phyloP scores from a whole-genome alignment of 768 basidiomycete genomes.

The Tulasnella sp. region DNA sequence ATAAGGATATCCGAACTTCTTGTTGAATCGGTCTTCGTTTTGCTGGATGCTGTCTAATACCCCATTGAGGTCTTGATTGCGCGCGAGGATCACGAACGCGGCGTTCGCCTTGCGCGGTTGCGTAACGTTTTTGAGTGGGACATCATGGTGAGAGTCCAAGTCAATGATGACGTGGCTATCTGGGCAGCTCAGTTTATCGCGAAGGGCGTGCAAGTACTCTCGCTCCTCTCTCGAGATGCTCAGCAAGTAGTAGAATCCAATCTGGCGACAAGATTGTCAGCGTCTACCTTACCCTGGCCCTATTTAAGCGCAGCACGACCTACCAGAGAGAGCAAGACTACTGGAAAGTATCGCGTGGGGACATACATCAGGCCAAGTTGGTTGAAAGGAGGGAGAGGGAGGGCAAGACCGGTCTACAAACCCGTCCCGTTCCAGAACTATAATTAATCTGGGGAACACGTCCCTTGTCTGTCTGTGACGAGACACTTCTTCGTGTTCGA shows the following conservation, averaged over 20 bases:
- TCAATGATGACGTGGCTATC: conserved; percentile 64
- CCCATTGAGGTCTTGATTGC: conserved; percentile 63
- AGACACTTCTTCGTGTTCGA: not conserved
- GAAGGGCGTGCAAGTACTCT: conserved; percentile 50
- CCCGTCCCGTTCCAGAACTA: not conserved
- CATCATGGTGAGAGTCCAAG: conserved; percentile 51
- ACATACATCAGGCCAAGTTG: conserved; percentile 53
- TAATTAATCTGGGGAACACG: not conserved
- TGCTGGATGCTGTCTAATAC: conserved; percentile 69
- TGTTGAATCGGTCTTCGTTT: conserved; percentile 88
- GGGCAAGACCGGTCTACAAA: not conserved
- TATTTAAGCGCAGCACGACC: conserved; percentile 37
- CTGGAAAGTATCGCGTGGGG: conserved; percentile 60
- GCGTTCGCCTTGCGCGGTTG: conserved; percentile 72
- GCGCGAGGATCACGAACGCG: conserved; percentile 76
- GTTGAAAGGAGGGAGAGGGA: not conserved
- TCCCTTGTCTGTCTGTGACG: not conserved
- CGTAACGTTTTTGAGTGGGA: conserved; percentile 45
- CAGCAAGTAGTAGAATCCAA: conserved; percentile 60
- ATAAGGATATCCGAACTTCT: conserved; percentile 74
- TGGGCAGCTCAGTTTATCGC: conserved; percentile 33
- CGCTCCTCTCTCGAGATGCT: conserved; percentile 57
- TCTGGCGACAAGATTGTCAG: conserved; percentile 44
- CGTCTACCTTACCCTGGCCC: conserved; percentile 34
- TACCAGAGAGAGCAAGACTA: conserved; percentile 55